Conservation (phyloP, 2,329 filamentous ascomycete species). For the Aspergillus sojae region DNA sequence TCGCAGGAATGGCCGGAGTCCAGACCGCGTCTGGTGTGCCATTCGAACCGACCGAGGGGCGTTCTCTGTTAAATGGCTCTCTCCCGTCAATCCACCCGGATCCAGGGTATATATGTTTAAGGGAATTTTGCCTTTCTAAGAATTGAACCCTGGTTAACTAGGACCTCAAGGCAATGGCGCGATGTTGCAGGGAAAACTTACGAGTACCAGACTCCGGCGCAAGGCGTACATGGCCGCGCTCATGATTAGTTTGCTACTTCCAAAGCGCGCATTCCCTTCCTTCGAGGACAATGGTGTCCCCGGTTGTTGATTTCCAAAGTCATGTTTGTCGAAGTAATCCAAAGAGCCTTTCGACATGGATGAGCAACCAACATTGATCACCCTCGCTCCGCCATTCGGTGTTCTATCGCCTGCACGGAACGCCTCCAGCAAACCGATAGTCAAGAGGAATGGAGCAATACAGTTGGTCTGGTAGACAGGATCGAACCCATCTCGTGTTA, state of each 20-base stretch:
- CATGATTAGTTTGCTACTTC: slow-evolving; percentile 40
- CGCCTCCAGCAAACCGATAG: slow-evolving; percentile 38
- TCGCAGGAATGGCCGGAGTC: slow-evolving; percentile 36
- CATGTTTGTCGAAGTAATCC: slow-evolving; percentile 35
- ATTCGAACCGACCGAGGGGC: slow-evolving; percentile 34
- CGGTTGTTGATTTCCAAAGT: slow-evolving; percentile 19
- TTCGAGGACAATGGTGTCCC: slow-evolving; percentile 32
- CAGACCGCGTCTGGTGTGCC: slow-evolving; percentile 34
- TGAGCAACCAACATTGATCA: slow-evolving; percentile 41
- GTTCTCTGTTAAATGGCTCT: slow-evolving; percentile 27
- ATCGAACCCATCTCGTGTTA: slow-evolving; percentile 38
- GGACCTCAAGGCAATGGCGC: neutral
- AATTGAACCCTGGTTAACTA: slow-evolving; percentile 11
- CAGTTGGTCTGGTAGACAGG: slow-evolving; percentile 43
- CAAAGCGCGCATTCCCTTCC: slow-evolving; percentile 34
- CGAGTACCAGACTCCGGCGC: slow-evolving; percentile 37
- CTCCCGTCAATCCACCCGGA: slow-evolving; percentile 33
- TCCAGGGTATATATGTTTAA: slow-evolving; percentile 42
- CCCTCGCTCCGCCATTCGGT: slow-evolving; percentile 33
- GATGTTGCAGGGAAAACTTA: slow-evolving; percentile 24
- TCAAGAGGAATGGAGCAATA: slow-evolving; percentile 40
- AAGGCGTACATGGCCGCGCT: slow-evolving; percentile 40
- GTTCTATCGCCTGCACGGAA: slow-evolving; percentile 38
- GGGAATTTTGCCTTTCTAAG: slow-evolving; percentile 36
- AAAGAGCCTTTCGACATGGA: slow-evolving; percentile 33